These are phyloP conservation scores for Globisporangium echinulatum DNA, from an alignment of 352 stramenopile genomes.

Conservation along the genomic window DNA sequence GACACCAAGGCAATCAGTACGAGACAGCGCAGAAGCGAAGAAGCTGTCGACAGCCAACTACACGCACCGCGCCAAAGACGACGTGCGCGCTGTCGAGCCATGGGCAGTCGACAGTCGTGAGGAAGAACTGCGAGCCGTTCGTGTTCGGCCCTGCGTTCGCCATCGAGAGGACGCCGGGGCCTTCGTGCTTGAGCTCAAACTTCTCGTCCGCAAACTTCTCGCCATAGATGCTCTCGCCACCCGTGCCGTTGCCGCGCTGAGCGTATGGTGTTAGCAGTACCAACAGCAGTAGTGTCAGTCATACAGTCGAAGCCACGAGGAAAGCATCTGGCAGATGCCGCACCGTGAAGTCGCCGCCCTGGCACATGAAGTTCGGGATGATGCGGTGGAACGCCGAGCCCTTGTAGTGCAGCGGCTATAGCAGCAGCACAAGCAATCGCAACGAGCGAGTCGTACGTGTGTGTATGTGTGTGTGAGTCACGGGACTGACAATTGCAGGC, in stretches of 20 bases:
- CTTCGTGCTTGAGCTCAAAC: constrained; percentile 91
- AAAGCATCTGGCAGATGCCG: constrained; percentile 21
- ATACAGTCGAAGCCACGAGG: neutral
- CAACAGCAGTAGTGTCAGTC: constrained; percentile 7
- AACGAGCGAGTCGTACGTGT: neutral
- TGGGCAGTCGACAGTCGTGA: constrained; percentile 89
- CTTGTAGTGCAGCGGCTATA: constrained; percentile 78
- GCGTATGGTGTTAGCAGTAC: constrained; percentile 17
- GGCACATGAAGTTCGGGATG: constrained; percentile 93
- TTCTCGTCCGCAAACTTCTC: constrained; percentile 95
- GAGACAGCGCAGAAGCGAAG: neutral
- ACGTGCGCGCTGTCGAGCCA: constrained; percentile 88
- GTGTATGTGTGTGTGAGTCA: neutral
- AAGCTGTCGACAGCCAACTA: neutral
- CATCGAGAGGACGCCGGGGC: constrained; percentile 91
- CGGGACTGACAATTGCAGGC: neutral
- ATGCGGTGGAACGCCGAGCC: constrained; percentile 90
- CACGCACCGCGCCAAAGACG: constrained; percentile 90
- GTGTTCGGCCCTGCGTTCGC: constrained; percentile 96
- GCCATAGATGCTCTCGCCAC: constrained; percentile 93
- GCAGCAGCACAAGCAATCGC: neutral
- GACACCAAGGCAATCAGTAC: neutral
- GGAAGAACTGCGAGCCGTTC: constrained; percentile 98
- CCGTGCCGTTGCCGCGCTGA: constrained; percentile 75
- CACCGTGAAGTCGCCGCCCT: constrained; percentile 96